A percentile compares a stretch with the other conserved stretches of the same genome.
phyloP scores from a whole-genome alignment of 305 asterid genomes.

The Solanum hybrid region DNA sequence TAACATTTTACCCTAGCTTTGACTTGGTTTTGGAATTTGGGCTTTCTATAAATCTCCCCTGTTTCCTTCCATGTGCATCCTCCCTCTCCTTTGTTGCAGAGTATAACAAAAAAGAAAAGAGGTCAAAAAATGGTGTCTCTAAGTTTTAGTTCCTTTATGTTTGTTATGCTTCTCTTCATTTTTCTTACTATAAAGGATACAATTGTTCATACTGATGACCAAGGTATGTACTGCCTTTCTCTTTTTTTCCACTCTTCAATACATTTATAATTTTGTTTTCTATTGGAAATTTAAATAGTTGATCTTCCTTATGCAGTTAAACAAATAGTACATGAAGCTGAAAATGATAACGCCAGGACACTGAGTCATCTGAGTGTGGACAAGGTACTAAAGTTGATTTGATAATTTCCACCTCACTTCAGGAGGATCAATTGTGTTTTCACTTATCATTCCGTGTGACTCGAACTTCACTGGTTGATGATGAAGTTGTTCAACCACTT shows the following conservation, averaged over 20 bases:
- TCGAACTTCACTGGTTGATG: neutral
- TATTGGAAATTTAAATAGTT: neutral
- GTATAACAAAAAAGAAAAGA: neutral
- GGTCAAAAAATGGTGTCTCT: slow-evolving; percentile 13
- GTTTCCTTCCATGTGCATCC: neutral
- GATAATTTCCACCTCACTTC: neutral
- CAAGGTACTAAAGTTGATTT: neutral
- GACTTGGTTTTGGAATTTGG: slow-evolving; percentile 39
- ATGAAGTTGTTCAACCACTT: neutral
- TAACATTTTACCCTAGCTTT: slow-evolving; percentile 10
- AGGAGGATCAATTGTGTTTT: neutral
- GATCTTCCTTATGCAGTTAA: neutral
- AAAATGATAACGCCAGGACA: neutral
- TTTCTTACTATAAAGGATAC: neutral
- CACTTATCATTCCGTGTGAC: neutral
- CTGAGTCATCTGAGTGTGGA: neutral
- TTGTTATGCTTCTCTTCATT: neutral
- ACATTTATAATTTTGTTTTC: neutral
- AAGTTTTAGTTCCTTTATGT: slow-evolving; percentile 6
- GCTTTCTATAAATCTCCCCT: slow-evolving; percentile 19
- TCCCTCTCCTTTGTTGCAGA: slow-evolving; percentile 4
- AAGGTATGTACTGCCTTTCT: slow-evolving; percentile 10
- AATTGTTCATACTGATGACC: neutral
- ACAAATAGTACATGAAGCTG: neutral
- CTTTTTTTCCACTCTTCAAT: neutral